Conservation (phyloP, 1,284 basidiomycete genomes). For the Papiliotrema fonsecae region DNA sequence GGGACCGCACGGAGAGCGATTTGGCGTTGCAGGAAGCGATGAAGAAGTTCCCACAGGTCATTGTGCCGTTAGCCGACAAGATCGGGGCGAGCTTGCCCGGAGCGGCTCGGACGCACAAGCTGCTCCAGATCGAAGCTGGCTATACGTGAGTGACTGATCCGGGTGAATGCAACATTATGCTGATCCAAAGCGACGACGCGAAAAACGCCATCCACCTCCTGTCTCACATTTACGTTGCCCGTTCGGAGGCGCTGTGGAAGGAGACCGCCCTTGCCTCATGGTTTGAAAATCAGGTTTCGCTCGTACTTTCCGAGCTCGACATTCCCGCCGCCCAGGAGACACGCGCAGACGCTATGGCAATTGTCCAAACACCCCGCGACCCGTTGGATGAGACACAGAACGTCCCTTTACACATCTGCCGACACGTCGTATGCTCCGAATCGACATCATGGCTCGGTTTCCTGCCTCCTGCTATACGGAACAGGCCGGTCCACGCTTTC, state of each 20-base stretch:
- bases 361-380: slow-evolving; percentile 47
- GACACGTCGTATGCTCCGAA: slow-evolving; percentile 65
- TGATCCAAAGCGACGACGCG: slow-evolving; percentile 47
- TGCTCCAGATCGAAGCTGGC: slow-evolving; percentile 66
- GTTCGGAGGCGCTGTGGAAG: slow-evolving; percentile 76
- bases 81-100: slow-evolving; percentile 63
- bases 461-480: slow-evolving; percentile 57
- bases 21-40: slow-evolving; percentile 67
- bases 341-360: slow-evolving; percentile 36
- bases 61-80: slow-evolving; percentile 76
- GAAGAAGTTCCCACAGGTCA: slow-evolving; percentile 68
- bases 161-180: slow-evolving; percentile 26
- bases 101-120: slow-evolving; percentile 56
- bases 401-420: slow-evolving; percentile 54
- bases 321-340: slow-evolving; percentile 17
- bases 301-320: slow-evolving; percentile 23
- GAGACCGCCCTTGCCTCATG: slow-evolving; percentile 60
- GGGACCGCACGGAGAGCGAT: slow-evolving; percentile 59
- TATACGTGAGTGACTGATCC: slow-evolving; percentile 52
- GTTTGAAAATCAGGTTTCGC: slow-evolving; percentile 56
- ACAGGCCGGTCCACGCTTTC: slow-evolving; percentile 57
- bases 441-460: slow-evolving; percentile 65
- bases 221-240: slow-evolving; percentile 76
- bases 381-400: slow-evolving; percentile 26
- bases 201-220: slow-evolving; percentile 56